Evolutionary conservation across 352 stramenopile species (phyloP).

Genomic region (Pythium utonaiense): DNA sequence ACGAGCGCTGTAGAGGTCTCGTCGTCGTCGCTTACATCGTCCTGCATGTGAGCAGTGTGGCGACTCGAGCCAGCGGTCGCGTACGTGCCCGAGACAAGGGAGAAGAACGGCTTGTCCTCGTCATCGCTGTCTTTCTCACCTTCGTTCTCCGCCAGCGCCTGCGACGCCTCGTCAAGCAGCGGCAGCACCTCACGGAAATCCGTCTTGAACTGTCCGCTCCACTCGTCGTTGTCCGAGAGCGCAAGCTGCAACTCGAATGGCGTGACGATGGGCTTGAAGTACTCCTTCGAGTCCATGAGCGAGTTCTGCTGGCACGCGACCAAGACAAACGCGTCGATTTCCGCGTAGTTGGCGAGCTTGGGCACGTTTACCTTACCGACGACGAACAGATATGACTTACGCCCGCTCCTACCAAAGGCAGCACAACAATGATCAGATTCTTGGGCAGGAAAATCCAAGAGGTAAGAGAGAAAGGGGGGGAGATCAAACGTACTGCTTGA

Average conservation of each 20-base stretch:
- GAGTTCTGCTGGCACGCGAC: slow-evolving; percentile 95
- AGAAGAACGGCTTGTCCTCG: slow-evolving; percentile 79
- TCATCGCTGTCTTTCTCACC: slow-evolving; percentile 29
- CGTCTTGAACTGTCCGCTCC: slow-evolving; percentile 84
- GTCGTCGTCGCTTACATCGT: slow-evolving; percentile 21
- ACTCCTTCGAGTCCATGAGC: slow-evolving; percentile 91
- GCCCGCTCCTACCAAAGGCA: slow-evolving; percentile 60
- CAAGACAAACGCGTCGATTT: slow-evolving; percentile 97
- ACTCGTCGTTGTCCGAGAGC: slow-evolving; percentile 82
- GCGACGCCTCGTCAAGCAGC: slow-evolving; percentile 35
- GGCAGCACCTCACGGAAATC: slow-evolving; percentile 82
- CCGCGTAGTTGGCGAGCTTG: slow-evolving; percentile 97
- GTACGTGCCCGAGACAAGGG: slow-evolving; percentile 76
- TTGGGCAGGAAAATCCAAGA: too few species aligned
- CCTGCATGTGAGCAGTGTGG: slow-evolving; percentile 15
- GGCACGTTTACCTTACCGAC: slow-evolving; percentile 97
- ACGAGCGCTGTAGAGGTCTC: slow-evolving; percentile 37
- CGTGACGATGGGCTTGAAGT: slow-evolving; percentile 92
- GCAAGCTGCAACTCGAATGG: slow-evolving; percentile 94
- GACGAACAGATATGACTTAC: slow-evolving; percentile 95
- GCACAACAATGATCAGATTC: slow-evolving; percentile 10
- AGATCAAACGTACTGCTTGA: slow-evolving; percentile 64
- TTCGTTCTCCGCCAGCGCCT: slow-evolving; percentile 23
- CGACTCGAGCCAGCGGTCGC: slow-evolving; percentile 29
- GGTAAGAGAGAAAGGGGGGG: background rate